phyloP scores from a whole-genome alignment of 1,284 basidiomycete genomes.

The Mycena citricolor region DNA sequence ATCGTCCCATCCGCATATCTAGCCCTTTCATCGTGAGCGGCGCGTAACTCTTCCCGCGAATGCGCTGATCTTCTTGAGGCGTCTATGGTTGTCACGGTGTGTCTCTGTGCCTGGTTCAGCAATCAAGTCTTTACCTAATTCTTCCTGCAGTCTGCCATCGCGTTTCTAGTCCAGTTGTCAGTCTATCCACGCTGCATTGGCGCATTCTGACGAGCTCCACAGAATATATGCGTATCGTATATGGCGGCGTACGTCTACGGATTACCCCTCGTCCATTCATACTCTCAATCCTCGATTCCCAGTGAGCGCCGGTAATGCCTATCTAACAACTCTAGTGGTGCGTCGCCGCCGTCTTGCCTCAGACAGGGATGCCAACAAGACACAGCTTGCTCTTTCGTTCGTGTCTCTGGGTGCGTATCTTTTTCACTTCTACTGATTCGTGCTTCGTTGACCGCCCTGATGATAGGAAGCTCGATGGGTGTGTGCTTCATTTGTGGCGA shows the following conservation, averaged over 20 bases:
- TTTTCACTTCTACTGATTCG: background rate
- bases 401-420: constrained; percentile 12
- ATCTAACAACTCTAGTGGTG: constrained; percentile 19
- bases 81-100: constrained; percentile 19
- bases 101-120: background rate
- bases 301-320: constrained; percentile 20
- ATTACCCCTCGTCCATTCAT: background rate
- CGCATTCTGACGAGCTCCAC: background rate
- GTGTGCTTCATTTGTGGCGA: background rate
- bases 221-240: constrained; percentile 22
- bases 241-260: constrained; percentile 16
- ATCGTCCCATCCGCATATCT: background rate
- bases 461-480: constrained; percentile 16
- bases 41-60: background rate
- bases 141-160: constrained; percentile 12
- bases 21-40: constrained; percentile 18
- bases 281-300: background rate
- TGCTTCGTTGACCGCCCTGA: background rate
- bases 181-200: background rate
- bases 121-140: background rate
- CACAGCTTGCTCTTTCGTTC: constrained; percentile 14
- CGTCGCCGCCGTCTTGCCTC: background rate
- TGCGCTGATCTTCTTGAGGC: background rate
- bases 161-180: constrained; percentile 22
- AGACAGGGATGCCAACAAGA: too few relatives aligned